Percentiles rank a stretch among this genome's conserved stretches.
Conservation (phyloP, 2,329 filamentous ascomycete species). For the Cladophialophora immunda region DNA sequence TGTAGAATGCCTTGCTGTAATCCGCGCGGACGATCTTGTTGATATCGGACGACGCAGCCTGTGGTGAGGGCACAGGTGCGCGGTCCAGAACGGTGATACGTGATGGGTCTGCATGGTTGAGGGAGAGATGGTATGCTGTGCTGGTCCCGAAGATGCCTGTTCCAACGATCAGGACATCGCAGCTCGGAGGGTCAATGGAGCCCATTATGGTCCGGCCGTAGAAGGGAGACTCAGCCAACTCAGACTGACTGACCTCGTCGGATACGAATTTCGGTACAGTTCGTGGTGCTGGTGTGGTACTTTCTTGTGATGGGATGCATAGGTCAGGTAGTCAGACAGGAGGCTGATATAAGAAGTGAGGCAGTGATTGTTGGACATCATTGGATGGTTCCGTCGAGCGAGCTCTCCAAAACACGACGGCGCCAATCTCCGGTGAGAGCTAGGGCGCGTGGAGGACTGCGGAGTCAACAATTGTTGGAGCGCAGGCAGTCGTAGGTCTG, state of each 20-base stretch:
- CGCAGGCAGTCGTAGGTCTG: too few species aligned
- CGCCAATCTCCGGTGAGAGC: neutral
- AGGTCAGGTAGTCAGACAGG: neutral
- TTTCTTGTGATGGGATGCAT: neutral
- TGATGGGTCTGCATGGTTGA: constrained; percentile 46
- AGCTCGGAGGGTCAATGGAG: constrained; percentile 4
- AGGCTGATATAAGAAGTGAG: neutral
- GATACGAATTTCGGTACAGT: neutral
- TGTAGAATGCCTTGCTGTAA: constrained; percentile 71
- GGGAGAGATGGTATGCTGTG: constrained; percentile 69
- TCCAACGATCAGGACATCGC: constrained; percentile 63
- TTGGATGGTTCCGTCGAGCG: neutral
- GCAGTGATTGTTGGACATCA: neutral
- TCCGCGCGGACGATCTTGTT: constrained; percentile 77
- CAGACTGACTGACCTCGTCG: neutral
- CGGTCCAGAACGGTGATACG: constrained; percentile 68
- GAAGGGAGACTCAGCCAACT: neutral
- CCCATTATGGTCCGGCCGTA: constrained; percentile 11
- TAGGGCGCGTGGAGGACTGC: neutral
- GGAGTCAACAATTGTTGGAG: too few species aligned
- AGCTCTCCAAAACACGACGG: neutral
- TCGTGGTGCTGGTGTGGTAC: neutral
- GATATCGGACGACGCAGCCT: constrained; percentile 75
- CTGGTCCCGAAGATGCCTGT: constrained; percentile 72
- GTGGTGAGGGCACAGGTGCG: constrained; percentile 58